phyloP scores from a whole-genome alignment of 495 filamentous ascomycete genomes.

The Penicillium argentinense region DNA sequence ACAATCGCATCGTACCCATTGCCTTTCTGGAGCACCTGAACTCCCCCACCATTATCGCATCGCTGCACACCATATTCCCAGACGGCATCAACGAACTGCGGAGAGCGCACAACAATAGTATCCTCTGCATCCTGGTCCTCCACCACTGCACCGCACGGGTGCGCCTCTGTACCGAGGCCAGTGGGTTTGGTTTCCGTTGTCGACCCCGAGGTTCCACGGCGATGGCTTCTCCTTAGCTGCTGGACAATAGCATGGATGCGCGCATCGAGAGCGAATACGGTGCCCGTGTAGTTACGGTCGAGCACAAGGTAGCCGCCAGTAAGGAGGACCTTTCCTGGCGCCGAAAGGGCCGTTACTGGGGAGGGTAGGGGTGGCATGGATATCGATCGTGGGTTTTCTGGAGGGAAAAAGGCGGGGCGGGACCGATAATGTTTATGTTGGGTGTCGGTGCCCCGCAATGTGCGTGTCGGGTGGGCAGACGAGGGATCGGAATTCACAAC shows the following conservation, averaged over 20 bases:
- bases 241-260: constrained; percentile 84
- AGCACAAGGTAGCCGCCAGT: constrained; percentile 95
- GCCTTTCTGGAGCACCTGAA: constrained; percentile 70
- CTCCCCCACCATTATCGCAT: constrained; percentile 67
- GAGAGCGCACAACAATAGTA: constrained; percentile 76
- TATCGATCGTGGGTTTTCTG: constrained; percentile 3
- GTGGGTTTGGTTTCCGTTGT: constrained; percentile 16
- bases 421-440: constrained; percentile 4
- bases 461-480: not conserved
- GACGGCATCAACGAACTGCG: constrained; percentile 81
- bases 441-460: constrained; percentile 10
- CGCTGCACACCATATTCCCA: constrained; percentile 82
- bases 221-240: constrained; percentile 41
- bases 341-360: constrained; percentile 67
- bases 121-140: constrained; percentile 42
- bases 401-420: constrained; percentile 16
- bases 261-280: constrained; percentile 93
- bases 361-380: constrained; percentile 19
- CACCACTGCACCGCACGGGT: constrained; percentile 1
- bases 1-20: constrained; percentile 57
- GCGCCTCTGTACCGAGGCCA: constrained; percentile 5
- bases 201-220: constrained; percentile 23
- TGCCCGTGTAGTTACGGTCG: constrained; percentile 80
- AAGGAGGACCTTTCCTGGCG: constrained; percentile 93
- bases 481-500: too few relatives aligned